Evolutionary conservation across 768 basidiomycete genomes (phyloP).

Genomic region (Lepiota brunneoincarnata): DNA sequence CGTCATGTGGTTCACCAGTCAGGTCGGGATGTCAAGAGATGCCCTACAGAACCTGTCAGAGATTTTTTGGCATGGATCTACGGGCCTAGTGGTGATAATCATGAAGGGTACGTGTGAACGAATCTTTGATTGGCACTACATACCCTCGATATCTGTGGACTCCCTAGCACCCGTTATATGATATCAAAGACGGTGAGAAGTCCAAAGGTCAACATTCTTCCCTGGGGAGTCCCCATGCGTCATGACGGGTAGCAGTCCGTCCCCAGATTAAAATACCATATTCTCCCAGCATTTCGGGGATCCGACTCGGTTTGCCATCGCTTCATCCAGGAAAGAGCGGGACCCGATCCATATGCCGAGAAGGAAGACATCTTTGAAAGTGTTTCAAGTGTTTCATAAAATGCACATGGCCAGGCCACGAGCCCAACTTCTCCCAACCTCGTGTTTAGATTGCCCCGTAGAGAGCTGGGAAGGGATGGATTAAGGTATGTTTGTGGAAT

Average conservation of each 20-base stretch:
- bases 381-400: slow-evolving; percentile 14
- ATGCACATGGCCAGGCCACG: slow-evolving; percentile 10
- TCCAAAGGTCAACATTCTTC: background rate
- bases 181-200: background rate
- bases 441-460: slow-evolving; percentile 9
- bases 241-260: background rate
- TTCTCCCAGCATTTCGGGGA: background rate
- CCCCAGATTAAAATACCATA: background rate
- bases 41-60: too few species aligned
- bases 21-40: too few species aligned
- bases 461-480: slow-evolving; percentile 3
- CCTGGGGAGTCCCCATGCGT: background rate
- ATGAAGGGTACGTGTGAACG: slow-evolving; percentile 1
- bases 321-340: slow-evolving; percentile 2
- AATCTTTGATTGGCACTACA: background rate
- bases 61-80: background rate
- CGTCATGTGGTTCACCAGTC: too few species aligned
- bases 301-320: background rate
- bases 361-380: slow-evolving; percentile 7
- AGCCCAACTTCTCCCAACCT: slow-evolving; percentile 8
- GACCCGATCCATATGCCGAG: slow-evolving; percentile 1
- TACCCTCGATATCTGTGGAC: background rate
- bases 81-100: background rate
- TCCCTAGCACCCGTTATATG: too few species aligned
- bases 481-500: background rate